Conservation (phyloP, 495 filamentous ascomycete species). For the Podospora pseudoanserina region DNA sequence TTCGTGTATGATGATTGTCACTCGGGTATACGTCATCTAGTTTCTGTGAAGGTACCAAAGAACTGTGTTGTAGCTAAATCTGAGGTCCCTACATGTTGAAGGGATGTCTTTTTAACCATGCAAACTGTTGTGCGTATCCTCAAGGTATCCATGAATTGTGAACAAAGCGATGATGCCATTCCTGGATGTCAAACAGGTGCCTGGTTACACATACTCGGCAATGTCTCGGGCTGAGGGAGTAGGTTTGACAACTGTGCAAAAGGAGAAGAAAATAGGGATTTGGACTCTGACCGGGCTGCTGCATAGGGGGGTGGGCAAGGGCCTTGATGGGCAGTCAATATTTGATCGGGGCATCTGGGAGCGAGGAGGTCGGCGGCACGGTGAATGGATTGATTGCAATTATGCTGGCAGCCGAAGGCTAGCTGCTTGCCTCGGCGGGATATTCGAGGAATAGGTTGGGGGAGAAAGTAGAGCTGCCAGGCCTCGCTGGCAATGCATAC, state of each 20-base stretch:
- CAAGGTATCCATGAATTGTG: neutral
- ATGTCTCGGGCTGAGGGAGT: slow-evolving; percentile 4
- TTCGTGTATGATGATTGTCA: too few relatives aligned
- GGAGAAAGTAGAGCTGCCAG: neutral
- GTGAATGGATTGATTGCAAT: neutral
- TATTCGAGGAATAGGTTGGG: neutral
- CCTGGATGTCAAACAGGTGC: neutral
- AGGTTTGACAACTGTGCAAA: neutral
- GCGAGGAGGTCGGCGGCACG: neutral
- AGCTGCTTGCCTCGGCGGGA: neutral
- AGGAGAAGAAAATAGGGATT: neutral
- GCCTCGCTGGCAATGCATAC: slow-evolving; percentile 4
- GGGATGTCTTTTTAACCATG: too few relatives aligned
- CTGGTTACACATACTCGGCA: neutral
- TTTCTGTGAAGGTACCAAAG: too few relatives aligned
- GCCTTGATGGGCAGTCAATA: neutral
- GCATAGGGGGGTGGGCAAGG: neutral
- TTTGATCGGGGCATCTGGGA: slow-evolving; percentile 1
- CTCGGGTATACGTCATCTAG: too few relatives aligned
- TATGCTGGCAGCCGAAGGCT: slow-evolving; percentile 7
- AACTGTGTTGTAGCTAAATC: too few relatives aligned
- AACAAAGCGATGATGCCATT: neutral
- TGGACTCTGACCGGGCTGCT: neutral
- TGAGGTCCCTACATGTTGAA: too few relatives aligned
- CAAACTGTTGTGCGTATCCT: neutral